A percentile compares a stretch with the other conserved stretches of the same genome.
Evolutionary conservation across 148 eudicot genomes (phyloP).

Genomic region (Vaccinium macrocarpon): DNA sequence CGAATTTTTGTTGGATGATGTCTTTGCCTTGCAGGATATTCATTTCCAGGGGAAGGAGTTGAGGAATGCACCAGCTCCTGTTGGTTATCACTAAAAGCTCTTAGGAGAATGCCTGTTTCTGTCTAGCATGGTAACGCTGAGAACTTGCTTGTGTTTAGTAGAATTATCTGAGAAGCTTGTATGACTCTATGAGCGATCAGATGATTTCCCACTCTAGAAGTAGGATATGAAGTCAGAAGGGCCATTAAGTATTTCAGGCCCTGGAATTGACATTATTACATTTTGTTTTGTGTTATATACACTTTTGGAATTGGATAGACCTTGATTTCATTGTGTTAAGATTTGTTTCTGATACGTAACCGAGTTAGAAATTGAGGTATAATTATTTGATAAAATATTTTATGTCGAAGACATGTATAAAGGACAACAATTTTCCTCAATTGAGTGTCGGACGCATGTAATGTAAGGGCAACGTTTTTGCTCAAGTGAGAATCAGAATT

Average conservation of each 20-base stretch:
- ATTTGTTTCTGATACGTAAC: background rate
- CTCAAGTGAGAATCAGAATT: too few relatives aligned
- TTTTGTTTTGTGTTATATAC: background rate
- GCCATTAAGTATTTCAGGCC: background rate
- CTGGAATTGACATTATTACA: background rate
- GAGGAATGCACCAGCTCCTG: slow-evolving; percentile 73
- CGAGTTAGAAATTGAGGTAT: background rate
- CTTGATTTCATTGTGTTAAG: background rate
- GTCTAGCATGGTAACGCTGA: background rate
- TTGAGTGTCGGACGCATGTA: background rate
- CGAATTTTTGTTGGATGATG: background rate
- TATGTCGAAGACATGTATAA: background rate
- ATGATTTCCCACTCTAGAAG: background rate
- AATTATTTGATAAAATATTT: background rate
- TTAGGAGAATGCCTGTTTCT: background rate
- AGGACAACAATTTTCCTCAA: background rate
- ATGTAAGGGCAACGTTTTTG: too few relatives aligned
- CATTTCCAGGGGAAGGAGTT: slow-evolving; percentile 69
- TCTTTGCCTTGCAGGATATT: slow-evolving; percentile 56
- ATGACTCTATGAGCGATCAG: background rate
- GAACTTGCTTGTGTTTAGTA: background rate
- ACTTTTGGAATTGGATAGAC: background rate
- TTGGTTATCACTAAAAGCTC: slow-evolving; percentile 57
- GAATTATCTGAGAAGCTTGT: background rate
- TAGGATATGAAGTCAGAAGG: background rate